Base-by-base conservation (phyloP, 345 rosid genomes). In the Corymbia maculata region DNA sequence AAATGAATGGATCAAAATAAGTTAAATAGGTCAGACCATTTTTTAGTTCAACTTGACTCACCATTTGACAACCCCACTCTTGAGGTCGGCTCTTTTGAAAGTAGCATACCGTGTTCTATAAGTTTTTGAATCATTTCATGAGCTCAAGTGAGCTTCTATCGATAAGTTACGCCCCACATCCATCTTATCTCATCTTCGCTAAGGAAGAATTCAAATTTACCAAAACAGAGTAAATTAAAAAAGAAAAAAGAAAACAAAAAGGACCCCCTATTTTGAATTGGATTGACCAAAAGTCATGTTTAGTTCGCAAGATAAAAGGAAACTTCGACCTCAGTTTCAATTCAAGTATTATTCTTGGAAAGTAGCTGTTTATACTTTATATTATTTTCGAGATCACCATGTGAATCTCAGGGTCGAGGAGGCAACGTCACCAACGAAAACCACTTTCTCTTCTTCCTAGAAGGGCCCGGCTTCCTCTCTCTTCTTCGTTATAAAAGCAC, bases 31-130 rank as follows among this genome's bases (percentile, higher is more conserved):
- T 55, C 1, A 5, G 0, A 22, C 0, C 13, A 55, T 55, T 55
- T 55, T 36, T 36, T 36, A 36, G 42, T 36, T 55, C 2, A 0
- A 55, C 28, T 0, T 0, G 2, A 55, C 28, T 11, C 61, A 55
- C 22, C 61, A 55, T 55, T 55, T 55, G 13, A 55, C 22, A 55
- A 12, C 13, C 13, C 6, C 17, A 55, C 1, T 55, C 22, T 55
- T 61, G 2, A 64, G 19, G 9, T 64, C 3, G 36, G 6, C 70
- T 28, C 32, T 64, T 0, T 2, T 13, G 1, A 32, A 61, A 2
- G 19, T n/a, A 1, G 17, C 36, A 0, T 13, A 28, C 0, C 28
- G 0, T 3, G 2, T 61, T 28, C 8, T 61, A 61, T 64, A 14
- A n/a, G 17, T 0, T 64, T 64, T 64, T 5, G 1, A 64, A 42